Conservation (phyloP, 768 basidiomycete genomes). For the Leucocoprinus birnbaumii region DNA sequence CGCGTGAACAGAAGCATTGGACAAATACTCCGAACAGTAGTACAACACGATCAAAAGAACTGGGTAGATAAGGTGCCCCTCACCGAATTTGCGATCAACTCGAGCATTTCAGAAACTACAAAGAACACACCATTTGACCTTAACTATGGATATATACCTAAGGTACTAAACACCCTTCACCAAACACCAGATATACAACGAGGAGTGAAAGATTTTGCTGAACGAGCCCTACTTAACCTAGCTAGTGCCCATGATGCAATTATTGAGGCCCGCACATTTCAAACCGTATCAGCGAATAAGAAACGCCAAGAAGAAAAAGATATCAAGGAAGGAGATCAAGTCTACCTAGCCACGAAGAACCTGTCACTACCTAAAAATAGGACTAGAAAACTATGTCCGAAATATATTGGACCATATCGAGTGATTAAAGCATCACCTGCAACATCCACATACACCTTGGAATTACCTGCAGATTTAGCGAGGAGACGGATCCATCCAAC, state of each 20-base stretch:
- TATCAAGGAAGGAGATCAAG: constrained; percentile 21
- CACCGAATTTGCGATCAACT: constrained; percentile 34
- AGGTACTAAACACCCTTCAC: constrained; percentile 12
- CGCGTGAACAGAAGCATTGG: constrained; percentile 23
- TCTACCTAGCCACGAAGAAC: constrained; percentile 35
- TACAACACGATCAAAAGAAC: constrained; percentile 26
- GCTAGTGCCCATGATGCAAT: constrained; percentile 31
- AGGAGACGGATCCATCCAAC: constrained; percentile 11
- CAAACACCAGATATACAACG: neutral
- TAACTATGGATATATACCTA: constrained; percentile 23
- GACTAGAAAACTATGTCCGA: constrained; percentile 31
- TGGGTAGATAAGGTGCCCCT: constrained; percentile 28
- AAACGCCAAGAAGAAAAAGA: constrained; percentile 14
- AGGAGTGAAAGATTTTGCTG: constrained; percentile 23
- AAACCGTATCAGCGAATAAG: constrained; percentile 28
- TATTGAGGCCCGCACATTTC: constrained; percentile 24
- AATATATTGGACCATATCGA: constrained; percentile 35
- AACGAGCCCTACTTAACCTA: constrained; percentile 20
- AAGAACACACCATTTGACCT: constrained; percentile 31
- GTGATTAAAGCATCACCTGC: constrained; percentile 18
- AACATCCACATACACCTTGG: constrained; percentile 27
- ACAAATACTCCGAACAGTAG: constrained; percentile 25
- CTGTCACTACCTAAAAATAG: constrained; percentile 22
- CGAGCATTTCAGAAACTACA: constrained; percentile 23
- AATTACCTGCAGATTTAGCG: constrained; percentile 13